Percentiles rank a stretch among this genome's conserved stretches.
Conservation (phyloP, 106 monocot species). For the Apostasia shenzhenica region DNA sequence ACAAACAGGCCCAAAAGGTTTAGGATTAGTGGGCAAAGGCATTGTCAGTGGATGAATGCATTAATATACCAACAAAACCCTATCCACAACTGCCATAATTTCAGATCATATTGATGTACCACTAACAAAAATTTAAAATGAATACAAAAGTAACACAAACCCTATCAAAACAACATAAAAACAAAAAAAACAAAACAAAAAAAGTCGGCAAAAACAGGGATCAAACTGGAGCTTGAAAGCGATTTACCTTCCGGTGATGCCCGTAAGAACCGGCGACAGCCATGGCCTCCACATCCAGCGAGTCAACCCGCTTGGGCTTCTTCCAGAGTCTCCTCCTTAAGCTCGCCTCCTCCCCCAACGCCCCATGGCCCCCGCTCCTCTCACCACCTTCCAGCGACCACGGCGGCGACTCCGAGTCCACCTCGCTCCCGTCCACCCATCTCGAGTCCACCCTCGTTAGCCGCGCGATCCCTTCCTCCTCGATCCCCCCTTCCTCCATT, state of each 20-base stretch:
- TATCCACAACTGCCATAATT: no score
- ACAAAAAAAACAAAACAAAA: no score
- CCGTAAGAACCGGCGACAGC: conserved; percentile 35
- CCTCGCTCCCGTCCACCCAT: conserved; percentile 93
- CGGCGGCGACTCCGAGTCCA: conserved; percentile 59
- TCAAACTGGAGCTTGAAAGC: not conserved
- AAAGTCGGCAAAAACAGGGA: no score
- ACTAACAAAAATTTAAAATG: no score
- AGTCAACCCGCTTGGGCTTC: conserved; percentile 60
- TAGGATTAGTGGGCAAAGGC: no score
- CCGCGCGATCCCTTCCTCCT: conserved; percentile 11
- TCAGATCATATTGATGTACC: no score
- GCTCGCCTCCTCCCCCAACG: not conserved
- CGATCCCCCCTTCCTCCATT: conserved; percentile 23
- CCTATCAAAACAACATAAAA: no score
- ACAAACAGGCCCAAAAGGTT: no score
- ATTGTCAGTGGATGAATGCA: no score
- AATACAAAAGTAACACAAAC: no score
- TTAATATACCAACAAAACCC: no score
- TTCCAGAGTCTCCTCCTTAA: conserved; percentile 41
- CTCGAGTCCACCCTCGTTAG: conserved; percentile 20
- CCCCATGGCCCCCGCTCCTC: not conserved
- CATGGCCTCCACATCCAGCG: conserved; percentile 87
- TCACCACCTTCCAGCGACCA: conserved; percentile 2
- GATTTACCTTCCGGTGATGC: conserved; percentile 38